phyloP scores from a whole-genome alignment of 1,139 yeast species.

The Yamadazyma trypodendri region DNA sequence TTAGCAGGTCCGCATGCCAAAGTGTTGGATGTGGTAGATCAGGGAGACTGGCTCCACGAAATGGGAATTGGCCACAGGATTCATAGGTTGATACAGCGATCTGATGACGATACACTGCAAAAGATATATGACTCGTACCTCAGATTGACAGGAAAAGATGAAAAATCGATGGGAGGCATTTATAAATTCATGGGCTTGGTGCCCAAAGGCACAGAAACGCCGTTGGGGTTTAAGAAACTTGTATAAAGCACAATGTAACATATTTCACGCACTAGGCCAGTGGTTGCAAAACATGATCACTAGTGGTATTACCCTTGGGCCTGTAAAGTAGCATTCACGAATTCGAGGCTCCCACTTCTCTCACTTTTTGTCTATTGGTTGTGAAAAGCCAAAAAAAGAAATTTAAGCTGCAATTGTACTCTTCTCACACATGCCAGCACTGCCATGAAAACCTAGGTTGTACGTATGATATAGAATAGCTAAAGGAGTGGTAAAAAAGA shows the following conservation, averaged over 20 bases:
- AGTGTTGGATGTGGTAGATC: constrained; percentile 63
- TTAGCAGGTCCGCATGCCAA: constrained; percentile 20
- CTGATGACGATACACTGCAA: constrained; percentile 35
- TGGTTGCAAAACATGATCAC: too few relatives aligned
- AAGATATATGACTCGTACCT: constrained; percentile 57
- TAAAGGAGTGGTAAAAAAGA: constrained; percentile 24
- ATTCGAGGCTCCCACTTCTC: too few relatives aligned
- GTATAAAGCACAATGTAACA: constrained; percentile 5
- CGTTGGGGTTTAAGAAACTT: constrained; percentile 31
- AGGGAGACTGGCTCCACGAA: constrained; percentile 77
- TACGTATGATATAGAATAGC: too few relatives aligned
- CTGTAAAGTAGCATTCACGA: too few relatives aligned
- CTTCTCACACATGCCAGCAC: too few relatives aligned
- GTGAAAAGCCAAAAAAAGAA: too few relatives aligned
- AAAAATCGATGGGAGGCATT: constrained; percentile 70
- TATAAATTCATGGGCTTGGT: constrained; percentile 71
- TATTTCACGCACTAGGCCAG: too few relatives aligned
- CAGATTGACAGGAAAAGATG: constrained; percentile 62
- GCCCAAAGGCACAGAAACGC: constrained; percentile 43
- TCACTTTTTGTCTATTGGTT: too few relatives aligned
- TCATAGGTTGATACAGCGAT: constrained; percentile 43
- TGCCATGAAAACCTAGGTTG: too few relatives aligned
- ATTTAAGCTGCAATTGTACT: too few relatives aligned
- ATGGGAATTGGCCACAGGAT: constrained; percentile 78
- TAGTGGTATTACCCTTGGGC: too few relatives aligned